Evolutionary conservation across 2,329 filamentous ascomycete genomes (phyloP).

Genomic region (Penicillium sp.): DNA sequence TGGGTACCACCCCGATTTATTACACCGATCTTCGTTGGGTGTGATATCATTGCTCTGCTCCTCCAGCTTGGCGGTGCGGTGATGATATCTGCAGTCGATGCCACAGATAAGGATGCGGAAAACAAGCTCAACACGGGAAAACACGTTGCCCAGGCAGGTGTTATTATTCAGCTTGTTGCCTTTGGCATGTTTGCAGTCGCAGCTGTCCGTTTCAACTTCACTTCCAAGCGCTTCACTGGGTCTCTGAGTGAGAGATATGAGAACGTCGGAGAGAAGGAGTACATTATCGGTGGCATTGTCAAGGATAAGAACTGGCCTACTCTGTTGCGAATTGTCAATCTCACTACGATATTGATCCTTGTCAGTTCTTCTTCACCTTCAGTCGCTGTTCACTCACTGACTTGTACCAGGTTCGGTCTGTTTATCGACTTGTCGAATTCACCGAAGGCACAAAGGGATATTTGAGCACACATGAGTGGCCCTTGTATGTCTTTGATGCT

Average conservation of each 20-base stretch:
- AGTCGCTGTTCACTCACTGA: conserved; percentile 3
- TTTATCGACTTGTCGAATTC: conserved; percentile 52
- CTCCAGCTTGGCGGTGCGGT: conserved; percentile 41
- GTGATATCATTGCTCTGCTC: conserved; percentile 40
- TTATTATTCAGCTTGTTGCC: conserved; percentile 45
- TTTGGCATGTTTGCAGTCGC: conserved; percentile 48
- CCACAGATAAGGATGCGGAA: conserved; percentile 15
- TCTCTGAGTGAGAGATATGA: conserved; percentile 30
- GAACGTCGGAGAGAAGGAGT: conserved; percentile 13
- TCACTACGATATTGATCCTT: conserved; percentile 32
- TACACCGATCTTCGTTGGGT: conserved; percentile 45
- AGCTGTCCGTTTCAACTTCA: conserved; percentile 49
- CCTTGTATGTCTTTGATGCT: conserved; percentile 47
- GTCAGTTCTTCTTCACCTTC: conserved; percentile 14
- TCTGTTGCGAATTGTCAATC: conserved; percentile 32
- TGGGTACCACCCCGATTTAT: conserved; percentile 38
- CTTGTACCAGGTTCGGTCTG: conserved; percentile 36
- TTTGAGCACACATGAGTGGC: conserved; percentile 43
- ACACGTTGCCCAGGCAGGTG: conserved; percentile 41
- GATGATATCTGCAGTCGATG: conserved; percentile 40
- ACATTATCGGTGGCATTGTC: conserved; percentile 21
- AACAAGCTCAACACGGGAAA: conserved; percentile 38
- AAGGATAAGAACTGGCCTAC: conserved; percentile 32
- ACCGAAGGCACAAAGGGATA: conserved; percentile 43
- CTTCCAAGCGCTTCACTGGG: conserved; percentile 39